A percentile compares a stretch with the other conserved stretches of the same genome.
phyloP scores from a whole-genome alignment of 1,284 basidiomycete species.

The Ustilago crameri region DNA sequence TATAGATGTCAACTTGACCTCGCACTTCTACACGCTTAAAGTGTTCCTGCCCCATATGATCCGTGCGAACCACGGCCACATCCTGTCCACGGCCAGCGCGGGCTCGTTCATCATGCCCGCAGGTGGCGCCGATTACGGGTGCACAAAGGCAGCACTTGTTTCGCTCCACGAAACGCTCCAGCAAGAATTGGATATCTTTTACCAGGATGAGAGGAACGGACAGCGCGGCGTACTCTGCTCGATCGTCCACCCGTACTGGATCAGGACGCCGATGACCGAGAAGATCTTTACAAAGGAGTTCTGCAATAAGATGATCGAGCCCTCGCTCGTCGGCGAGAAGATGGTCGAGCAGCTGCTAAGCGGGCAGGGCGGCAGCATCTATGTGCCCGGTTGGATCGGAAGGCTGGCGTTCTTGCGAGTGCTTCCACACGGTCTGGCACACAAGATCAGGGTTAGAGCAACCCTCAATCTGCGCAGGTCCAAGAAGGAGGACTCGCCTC shows the following conservation, averaged over 20 bases:
- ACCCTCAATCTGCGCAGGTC: conserved; percentile 19
- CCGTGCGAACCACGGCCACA: conserved; percentile 62
- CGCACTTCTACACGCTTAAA: conserved; percentile 59
- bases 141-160: conserved; percentile 58
- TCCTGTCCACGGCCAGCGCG: conserved; percentile 57
- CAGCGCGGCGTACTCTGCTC: conserved; percentile 19
- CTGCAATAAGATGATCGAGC: conserved; percentile 27
- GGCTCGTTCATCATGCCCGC: conserved; percentile 61
- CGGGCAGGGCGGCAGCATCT: conserved; percentile 38
- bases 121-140: conserved; percentile 58
- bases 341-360: conserved; percentile 33
- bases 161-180: conserved; percentile 62
- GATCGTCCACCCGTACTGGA: conserved; percentile 42
- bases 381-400: conserved; percentile 41
- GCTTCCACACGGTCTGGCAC: conserved; percentile 24
- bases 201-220: conserved; percentile 43
- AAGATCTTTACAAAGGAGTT: conserved; percentile 10
- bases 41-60: conserved; percentile 65
- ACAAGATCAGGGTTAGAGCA: conserved; percentile 15
- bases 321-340: conserved; percentile 9
- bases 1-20: conserved; percentile 61
- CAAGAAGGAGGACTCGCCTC: conserved; percentile 9
- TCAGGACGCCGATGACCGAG: conserved; percentile 8
- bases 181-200: conserved; percentile 57
- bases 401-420: conserved; percentile 22